Base-by-base conservation (phyloP, 345 rosid species). In the Camelina neglecta region DNA sequence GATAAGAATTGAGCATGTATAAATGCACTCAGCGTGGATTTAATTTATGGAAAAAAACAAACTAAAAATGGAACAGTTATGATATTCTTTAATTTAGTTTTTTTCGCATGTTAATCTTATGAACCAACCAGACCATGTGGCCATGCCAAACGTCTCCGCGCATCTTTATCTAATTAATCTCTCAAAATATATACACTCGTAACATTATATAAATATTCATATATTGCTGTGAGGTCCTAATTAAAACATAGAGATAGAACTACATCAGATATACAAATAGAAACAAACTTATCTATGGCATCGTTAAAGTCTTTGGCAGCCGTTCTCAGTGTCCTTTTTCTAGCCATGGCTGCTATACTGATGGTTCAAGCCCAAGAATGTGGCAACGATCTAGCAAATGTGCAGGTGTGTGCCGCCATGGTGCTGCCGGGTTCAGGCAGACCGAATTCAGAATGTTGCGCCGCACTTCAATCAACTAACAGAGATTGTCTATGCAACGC, bases 401-500 rank as follows among this genome's bases (percentile, higher is more conserved):
- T 72, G 1, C 76, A 72, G 61, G 69, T 72, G 15, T 72, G 69
- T 18, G 76, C 69, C 5, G 44, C 76, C 3, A 53, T 53, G 61
- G 54, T 63, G 16, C 47, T 73, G 16, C 69, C 70, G 3, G 63
- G 66, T 55, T 55, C 63, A 38, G 80, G 33, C 21, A 3, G 60
- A 5, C 96, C 97, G 0, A 80, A 41, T 12, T 0, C 87, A 4
- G 84, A 72, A 0, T 87, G 96, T 33, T 87, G 97, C 47, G 63
- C 49, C 2, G 93, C 96, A 0, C 86, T 88, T 23, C 88, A 77
- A 18, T 58, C 87, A 0, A 81, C 90, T 24, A 77, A 83, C 11
- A 81, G 76, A 33, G 92, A 88, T 73, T 92, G 96, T 83, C 73
- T 92, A 66, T 90, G 97, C 85, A 86, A 54, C 86, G 88, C 96